phyloP scores from a whole-genome alignment of 179 eudicot species.

The Corrigiola litoralis region DNA sequence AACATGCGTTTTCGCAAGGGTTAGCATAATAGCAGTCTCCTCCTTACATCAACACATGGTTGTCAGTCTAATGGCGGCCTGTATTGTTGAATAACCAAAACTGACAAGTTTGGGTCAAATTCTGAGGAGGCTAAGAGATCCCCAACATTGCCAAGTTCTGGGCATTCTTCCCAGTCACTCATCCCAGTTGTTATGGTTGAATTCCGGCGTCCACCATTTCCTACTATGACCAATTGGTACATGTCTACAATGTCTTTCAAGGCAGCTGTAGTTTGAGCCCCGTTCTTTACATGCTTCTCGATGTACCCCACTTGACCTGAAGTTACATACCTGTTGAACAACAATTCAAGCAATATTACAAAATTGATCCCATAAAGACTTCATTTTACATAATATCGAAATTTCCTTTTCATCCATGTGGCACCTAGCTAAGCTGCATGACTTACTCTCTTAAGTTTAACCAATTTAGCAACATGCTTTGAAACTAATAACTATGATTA shows the following conservation, averaged over 20 bases:
- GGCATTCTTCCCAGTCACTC: constrained; percentile 99
- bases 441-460: no score
- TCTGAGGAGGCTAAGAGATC: constrained; percentile 92
- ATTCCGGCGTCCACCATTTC: constrained; percentile 65
- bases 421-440: no score
- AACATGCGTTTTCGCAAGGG: background rate
- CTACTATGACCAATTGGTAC: constrained; percentile 82
- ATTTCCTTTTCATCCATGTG: no score
- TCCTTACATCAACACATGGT: background rate
- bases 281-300: constrained; percentile 77
- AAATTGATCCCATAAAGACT: background rate
- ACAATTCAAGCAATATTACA: background rate
- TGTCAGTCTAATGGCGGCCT: constrained; percentile 32
- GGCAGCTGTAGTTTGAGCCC: constrained; percentile 63
- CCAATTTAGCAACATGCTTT: background rate
- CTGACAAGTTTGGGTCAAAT: constrained; percentile 68
- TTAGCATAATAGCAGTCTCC: background rate
- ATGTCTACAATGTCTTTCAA: constrained; percentile 70
- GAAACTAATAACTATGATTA: background rate
- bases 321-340: constrained; percentile 60
- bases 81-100: constrained; percentile 76
- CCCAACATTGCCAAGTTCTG: constrained; percentile 88
- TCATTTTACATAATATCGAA: background rate
- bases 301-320: constrained; percentile 81
- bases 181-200: constrained; percentile 64